These are phyloP conservation scores for Limonium bicolor DNA, from an alignment of 148 eudicot genomes.

Conservation along the genomic window DNA sequence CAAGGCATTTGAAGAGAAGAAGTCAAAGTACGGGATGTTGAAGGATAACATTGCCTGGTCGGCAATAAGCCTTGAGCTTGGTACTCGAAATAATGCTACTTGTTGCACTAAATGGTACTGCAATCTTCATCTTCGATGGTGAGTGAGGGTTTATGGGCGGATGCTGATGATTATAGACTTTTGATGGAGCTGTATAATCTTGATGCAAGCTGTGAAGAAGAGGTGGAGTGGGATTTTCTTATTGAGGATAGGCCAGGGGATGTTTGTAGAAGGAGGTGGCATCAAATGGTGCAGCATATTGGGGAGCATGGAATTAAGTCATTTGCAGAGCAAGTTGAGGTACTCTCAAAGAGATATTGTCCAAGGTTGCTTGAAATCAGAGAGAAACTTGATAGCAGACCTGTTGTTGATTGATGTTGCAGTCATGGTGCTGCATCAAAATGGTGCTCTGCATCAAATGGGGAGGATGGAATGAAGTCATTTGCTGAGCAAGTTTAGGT, in stretches of 20 bases:
- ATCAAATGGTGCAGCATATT: background rate
- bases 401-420: background rate
- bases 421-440: too few relatives aligned
- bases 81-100: background rate
- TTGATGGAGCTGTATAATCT: background rate
- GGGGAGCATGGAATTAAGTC: background rate
- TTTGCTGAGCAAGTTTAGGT: too few relatives aligned
- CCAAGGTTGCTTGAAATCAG: background rate
- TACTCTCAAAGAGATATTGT: background rate
- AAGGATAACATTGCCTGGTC: too few relatives aligned
- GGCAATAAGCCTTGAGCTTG: too few relatives aligned
- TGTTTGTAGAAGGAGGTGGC: background rate
- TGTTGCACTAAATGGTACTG: background rate
- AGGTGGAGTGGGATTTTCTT: background rate
- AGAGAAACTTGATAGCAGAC: background rate
- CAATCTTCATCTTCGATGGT: background rate
- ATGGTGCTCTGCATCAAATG: too few relatives aligned
- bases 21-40: background rate
- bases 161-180: background rate
- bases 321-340: background rate
- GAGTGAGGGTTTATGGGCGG: background rate
- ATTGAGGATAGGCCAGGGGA: background rate
- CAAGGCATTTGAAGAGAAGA: background rate
- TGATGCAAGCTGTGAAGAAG: too few relatives aligned
- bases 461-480: too few relatives aligned